Conservation (phyloP, 2,329 filamentous ascomycete genomes). For the Dactylellina parvicollis region DNA sequence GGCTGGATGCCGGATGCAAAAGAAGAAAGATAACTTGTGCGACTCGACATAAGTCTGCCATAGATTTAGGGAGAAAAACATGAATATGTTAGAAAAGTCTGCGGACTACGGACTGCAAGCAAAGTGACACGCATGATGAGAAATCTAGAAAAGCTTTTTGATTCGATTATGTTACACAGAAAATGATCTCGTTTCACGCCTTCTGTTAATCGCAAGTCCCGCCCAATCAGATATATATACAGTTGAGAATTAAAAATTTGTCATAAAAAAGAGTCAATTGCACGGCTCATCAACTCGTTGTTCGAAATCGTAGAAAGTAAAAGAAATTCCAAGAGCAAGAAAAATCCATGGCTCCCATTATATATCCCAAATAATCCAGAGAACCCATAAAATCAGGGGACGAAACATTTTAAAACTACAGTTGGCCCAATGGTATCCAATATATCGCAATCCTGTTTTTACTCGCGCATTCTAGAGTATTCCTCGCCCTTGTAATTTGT, state of each 20-base stretch:
- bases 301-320: constrained; percentile 11
- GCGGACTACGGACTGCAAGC: no score
- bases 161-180: no score
- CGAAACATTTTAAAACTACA: constrained; percentile 40
- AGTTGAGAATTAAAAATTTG: constrained; percentile 47
- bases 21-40: no score
- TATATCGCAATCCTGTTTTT: neutral
- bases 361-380: constrained; percentile 28
- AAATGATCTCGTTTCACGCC: constrained; percentile 33
- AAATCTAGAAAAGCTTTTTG: no score
- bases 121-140: no score
- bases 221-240: constrained; percentile 53
- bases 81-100: no score
- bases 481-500: constrained; percentile 50
- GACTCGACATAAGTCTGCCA: no score
- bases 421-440: neutral
- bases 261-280: constrained; percentile 20
- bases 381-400: constrained; percentile 13
- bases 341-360: constrained; percentile 18
- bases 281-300: constrained; percentile 8
- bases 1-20: no score
- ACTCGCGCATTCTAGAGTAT: constrained; percentile 42
- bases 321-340: constrained; percentile 14
- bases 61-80: no score
- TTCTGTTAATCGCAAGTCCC: no score